phyloP scores from a whole-genome alignment of 2,329 filamentous ascomycete genomes.

The Pseudophaeomoniella oleicola region DNA sequence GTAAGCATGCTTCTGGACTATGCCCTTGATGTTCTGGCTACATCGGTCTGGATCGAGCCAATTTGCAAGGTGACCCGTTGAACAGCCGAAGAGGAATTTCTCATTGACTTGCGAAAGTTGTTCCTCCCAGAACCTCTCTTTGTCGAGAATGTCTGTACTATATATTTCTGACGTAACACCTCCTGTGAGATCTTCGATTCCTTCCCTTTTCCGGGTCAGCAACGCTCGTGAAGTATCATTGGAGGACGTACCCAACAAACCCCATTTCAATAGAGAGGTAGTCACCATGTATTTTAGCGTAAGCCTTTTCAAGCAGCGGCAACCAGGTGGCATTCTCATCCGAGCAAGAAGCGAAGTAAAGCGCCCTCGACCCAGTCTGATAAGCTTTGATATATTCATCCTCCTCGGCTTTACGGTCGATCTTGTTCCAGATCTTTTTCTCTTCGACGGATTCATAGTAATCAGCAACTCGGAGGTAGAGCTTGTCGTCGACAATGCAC shows the following conservation, averaged over 20 bases:
- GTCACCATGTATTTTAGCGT: constrained; percentile 72
- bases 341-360: constrained; percentile 65
- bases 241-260: constrained; percentile 47
- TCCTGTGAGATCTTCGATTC: constrained; percentile 44
- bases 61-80: constrained; percentile 29
- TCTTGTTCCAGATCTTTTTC: constrained; percentile 58
- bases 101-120: constrained; percentile 69
- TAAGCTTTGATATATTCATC: constrained; percentile 55
- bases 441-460: constrained; percentile 69
- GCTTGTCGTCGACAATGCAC: constrained; percentile 80
- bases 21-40: constrained; percentile 21
- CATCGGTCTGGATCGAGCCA: constrained; percentile 23
- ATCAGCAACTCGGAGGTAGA: constrained; percentile 68
- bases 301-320: constrained; percentile 67
- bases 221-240: too few relatives aligned
- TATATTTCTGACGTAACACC: constrained; percentile 32
- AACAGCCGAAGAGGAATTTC: constrained; percentile 46
- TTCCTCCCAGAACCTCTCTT: constrained; percentile 69
- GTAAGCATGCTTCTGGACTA: constrained; percentile 38
- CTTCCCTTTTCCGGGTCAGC: constrained; percentile 25
- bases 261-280: constrained; percentile 63
- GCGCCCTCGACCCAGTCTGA: constrained; percentile 59
- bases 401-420: constrained; percentile 59
- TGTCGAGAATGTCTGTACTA: constrained; percentile 38
- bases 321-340: constrained; percentile 74